A percentile compares a stretch with the other conserved stretches of the same genome.
Evolutionary conservation across 2,329 filamentous ascomycete genomes (phyloP).

Genomic region (Microdochium paspali): DNA sequence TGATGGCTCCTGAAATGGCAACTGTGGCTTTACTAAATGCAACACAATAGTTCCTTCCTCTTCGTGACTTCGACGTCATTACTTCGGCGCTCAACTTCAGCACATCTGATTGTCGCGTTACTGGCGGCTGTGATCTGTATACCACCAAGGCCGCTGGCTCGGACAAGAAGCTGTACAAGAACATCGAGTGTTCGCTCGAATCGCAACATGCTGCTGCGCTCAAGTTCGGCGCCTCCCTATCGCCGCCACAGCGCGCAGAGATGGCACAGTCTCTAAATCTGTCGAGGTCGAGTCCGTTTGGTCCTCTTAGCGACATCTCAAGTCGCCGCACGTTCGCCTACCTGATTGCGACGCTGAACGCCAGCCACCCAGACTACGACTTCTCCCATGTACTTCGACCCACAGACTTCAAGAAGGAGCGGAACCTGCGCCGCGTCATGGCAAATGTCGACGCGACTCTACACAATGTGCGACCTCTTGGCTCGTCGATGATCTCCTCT

Average conservation of each 20-base stretch:
- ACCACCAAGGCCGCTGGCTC: slow-evolving; percentile 92
- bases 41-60: slow-evolving; percentile 67
- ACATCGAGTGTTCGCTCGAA: slow-evolving; percentile 85
- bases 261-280: slow-evolving; percentile 63
- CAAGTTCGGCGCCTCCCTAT: slow-evolving; percentile 77
- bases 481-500: slow-evolving; percentile 21
- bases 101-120: slow-evolving; percentile 83
- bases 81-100: slow-evolving; percentile 93
- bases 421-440: slow-evolving; percentile 72
- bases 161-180: slow-evolving; percentile 96
- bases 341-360: slow-evolving; percentile 91
- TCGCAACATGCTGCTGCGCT: slow-evolving; percentile 84
- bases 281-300: slow-evolving; percentile 83
- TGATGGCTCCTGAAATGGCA: background rate
- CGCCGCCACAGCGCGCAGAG: slow-evolving; percentile 67
- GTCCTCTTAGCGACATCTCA: slow-evolving; percentile 76
- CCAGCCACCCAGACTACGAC: slow-evolving; percentile 92
- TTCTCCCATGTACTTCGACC: slow-evolving; percentile 89
- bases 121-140: slow-evolving; percentile 92
- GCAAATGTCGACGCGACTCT: slow-evolving; percentile 80
- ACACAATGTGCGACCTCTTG: slow-evolving; percentile 69
- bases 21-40: background rate
- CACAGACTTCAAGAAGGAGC: slow-evolving; percentile 80
- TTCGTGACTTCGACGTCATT: slow-evolving; percentile 84
- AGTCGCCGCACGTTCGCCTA: slow-evolving; percentile 92